Percentiles rank a stretch among this genome's conserved stretches.
Conservation (phyloP, 2,329 filamentous ascomycete genomes). For the Diaporthe sp. region DNA sequence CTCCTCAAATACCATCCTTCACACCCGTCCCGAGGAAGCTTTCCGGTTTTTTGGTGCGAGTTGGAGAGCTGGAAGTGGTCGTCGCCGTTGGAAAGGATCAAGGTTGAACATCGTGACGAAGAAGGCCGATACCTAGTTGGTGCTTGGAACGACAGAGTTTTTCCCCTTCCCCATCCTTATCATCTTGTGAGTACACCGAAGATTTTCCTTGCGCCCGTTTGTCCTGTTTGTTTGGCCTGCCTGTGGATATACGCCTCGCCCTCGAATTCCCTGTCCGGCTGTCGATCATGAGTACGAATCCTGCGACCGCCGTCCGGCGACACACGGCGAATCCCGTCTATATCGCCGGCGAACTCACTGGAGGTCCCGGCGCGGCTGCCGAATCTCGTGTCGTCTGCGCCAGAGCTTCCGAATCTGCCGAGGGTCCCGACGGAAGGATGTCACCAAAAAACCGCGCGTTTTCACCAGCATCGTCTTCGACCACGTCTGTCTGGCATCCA, state of each 20-base stretch:
- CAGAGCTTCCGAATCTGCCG: slow-evolving; percentile 19
- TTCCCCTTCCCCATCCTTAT: slow-evolving; percentile 10
- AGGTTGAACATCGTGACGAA: slow-evolving; percentile 37
- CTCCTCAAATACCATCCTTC: slow-evolving; percentile 3
- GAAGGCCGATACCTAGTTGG: slow-evolving; percentile 8
- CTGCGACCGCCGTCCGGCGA: not conserved
- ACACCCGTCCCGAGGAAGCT: slow-evolving; percentile 22
- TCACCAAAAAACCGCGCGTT: slow-evolving; percentile 6
- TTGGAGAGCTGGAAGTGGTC: slow-evolving; percentile 40
- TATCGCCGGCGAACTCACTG: not conserved
- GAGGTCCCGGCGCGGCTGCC: not conserved
- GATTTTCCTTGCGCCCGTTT: not conserved
- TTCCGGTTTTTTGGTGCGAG: slow-evolving; percentile 36
- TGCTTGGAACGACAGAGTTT: slow-evolving; percentile 32
- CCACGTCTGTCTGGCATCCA: not conserved
- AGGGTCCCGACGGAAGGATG: not conserved
- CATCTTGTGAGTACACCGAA: slow-evolving; percentile 16
- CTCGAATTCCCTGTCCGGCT: not conserved
- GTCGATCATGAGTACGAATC: not conserved
- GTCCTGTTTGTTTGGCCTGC: not conserved
- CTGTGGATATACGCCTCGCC: not conserved
- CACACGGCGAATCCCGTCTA: not conserved
- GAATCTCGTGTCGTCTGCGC: not conserved
- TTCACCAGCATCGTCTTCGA: not conserved
- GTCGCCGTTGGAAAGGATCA: slow-evolving; percentile 34